Evolutionary conservation across 2,329 filamentous ascomycete genomes (phyloP).

Genomic region (Trichoderma endophyticum): DNA sequence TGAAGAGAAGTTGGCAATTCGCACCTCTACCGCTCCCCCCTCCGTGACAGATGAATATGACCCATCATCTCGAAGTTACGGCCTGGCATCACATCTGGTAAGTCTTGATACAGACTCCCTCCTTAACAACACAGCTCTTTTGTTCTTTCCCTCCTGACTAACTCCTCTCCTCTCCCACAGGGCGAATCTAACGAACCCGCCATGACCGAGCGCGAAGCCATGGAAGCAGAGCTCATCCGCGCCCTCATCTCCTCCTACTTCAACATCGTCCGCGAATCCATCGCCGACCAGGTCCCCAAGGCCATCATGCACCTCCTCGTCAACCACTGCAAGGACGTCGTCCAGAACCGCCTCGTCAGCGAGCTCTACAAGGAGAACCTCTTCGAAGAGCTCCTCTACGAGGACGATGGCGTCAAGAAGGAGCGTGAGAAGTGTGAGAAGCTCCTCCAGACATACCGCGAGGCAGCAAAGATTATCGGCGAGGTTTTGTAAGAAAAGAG

Average conservation of each 20-base stretch:
- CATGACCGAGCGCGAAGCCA: conserved; percentile 89
- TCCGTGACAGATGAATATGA: conserved; percentile 44
- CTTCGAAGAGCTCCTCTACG: conserved; percentile 91
- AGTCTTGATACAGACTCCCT: conserved; percentile 36
- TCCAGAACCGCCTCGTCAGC: conserved; percentile 94
- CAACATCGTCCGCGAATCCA: conserved; percentile 98
- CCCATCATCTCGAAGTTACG: conserved; percentile 38
- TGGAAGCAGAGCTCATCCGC: conserved; percentile 96
- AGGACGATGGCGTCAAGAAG: conserved; percentile 95
- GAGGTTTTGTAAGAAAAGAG: conserved; percentile 73
- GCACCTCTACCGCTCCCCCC: conserved; percentile 48
- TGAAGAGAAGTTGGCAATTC: conserved; percentile 56
- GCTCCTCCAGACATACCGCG: conserved; percentile 89
- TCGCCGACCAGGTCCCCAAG: conserved; percentile 97
- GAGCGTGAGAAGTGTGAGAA: conserved; percentile 99
- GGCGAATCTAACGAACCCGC: conserved; percentile 70
- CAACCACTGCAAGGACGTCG: conserved; percentile 96
- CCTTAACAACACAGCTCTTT: background rate
- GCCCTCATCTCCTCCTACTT: conserved; percentile 98
- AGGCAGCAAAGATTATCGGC: conserved; percentile 96
- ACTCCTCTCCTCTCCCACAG: conserved; percentile 35
- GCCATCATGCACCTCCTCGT: conserved; percentile 98
- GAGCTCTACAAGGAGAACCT: conserved; percentile 90
- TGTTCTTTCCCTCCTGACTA: background rate
- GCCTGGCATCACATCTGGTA: conserved; percentile 56